A percentile compares a stretch with the other conserved stretches of the same genome.
Conservation (phyloP, 345 rosid genomes). For the Salix dunnii region DNA sequence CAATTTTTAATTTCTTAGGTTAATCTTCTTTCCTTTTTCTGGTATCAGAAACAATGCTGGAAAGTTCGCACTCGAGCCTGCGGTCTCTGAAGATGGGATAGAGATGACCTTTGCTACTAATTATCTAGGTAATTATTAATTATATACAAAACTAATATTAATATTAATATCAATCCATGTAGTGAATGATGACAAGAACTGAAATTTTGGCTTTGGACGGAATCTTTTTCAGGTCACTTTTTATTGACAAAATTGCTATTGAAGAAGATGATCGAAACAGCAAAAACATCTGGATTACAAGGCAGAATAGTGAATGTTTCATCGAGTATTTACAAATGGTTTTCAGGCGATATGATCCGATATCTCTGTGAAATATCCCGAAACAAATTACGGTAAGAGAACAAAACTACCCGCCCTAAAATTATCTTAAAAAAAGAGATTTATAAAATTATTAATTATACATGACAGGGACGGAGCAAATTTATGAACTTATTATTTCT, state of each 20-base stretch:
- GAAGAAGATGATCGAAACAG: constrained; percentile 72
- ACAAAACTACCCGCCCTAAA: background rate
- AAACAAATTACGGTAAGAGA: constrained; percentile 49
- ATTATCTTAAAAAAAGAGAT: background rate
- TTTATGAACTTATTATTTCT: background rate
- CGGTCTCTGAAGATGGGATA: constrained; percentile 86
- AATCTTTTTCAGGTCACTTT: constrained; percentile 61
- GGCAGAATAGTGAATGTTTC: constrained; percentile 89
- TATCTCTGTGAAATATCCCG: constrained; percentile 66
- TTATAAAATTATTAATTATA: background rate
- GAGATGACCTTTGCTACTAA: constrained; percentile 99
- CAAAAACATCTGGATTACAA: constrained; percentile 53
- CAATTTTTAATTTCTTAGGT: background rate
- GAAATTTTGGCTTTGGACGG: background rate
- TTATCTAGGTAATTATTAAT: constrained; percentile 60
- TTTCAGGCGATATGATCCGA: constrained; percentile 72
- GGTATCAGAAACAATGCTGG: constrained; percentile 87
- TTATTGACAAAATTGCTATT: constrained; percentile 66
- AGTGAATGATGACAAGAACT: background rate
- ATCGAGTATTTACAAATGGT: constrained; percentile 84
- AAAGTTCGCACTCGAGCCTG: constrained; percentile 81
- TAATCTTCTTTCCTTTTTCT: constrained; percentile 1
- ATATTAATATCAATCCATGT: too few relatives aligned
- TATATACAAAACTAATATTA: background rate
- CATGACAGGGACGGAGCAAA: background rate